These are phyloP conservation scores for Lactifluus volemus DNA, from an alignment of 768 basidiomycete species.

Conservation along the genomic window DNA sequence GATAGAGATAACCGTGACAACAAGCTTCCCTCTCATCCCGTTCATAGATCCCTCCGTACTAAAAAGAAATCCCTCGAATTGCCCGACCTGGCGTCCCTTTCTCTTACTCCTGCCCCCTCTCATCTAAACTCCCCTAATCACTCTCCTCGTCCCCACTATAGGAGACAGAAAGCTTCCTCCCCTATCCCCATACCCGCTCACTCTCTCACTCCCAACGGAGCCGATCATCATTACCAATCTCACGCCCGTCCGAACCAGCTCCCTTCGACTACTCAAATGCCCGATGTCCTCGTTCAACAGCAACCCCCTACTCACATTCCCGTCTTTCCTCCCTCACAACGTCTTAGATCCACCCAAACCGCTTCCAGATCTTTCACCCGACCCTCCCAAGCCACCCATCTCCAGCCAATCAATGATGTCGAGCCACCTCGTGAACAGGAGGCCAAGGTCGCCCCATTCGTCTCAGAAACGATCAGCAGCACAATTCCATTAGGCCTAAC, in stretches of 20 bases:
- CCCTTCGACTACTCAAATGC: conserved; percentile 27
- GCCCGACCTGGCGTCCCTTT: conserved; percentile 56
- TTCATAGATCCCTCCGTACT: conserved; percentile 52
- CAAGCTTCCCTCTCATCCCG: conserved; percentile 26
- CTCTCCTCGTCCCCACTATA: conserved; percentile 35
- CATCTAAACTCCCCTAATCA: conserved; percentile 30
- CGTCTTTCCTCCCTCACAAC: conserved; percentile 22
- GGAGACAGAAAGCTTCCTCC: conserved; percentile 36
- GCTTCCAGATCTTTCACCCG: conserved; percentile 36
- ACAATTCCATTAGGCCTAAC: conserved; percentile 47
- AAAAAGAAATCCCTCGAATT: conserved; percentile 72
- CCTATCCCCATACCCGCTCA: conserved; percentile 40
- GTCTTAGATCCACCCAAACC: conserved; percentile 22
- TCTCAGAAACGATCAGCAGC: conserved; percentile 52
- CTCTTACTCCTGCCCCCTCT: conserved; percentile 36
- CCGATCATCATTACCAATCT: conserved; percentile 16
- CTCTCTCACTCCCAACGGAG: conserved; percentile 22
- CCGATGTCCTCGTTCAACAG: conserved; percentile 33
- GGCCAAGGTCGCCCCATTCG: conserved; percentile 27
- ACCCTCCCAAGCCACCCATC: conserved; percentile 17
- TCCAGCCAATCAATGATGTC: conserved; percentile 2
- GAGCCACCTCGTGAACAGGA: conserved; percentile 22
- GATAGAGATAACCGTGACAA: conserved; percentile 16
- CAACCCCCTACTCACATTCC: conserved; percentile 39
- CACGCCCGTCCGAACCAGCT: conserved; percentile 15